Evolutionary conservation across 441 rosid genomes (phyloP).

Genomic region (Adansonia grandidieri): DNA sequence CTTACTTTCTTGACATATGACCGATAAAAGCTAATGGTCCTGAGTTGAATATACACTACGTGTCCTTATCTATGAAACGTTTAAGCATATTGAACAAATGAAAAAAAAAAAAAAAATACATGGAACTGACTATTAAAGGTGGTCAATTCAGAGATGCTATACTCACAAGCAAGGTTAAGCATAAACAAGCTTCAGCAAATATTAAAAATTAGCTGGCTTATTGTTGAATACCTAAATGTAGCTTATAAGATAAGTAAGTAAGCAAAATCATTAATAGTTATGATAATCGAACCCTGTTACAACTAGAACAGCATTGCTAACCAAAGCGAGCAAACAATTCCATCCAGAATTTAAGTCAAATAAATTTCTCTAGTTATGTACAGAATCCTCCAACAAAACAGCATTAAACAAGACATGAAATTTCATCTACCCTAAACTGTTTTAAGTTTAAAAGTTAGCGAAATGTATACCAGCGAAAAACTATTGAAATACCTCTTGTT

Average conservation of each 20-base stretch:
- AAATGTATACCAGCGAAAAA: background rate
- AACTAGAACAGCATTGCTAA: constrained; percentile 1
- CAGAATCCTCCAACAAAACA: background rate
- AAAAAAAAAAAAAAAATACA: background rate
- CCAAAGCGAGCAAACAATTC: background rate
- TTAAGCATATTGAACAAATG: background rate
- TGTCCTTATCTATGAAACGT: background rate
- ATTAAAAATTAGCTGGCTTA: background rate
- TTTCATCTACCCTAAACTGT: background rate
- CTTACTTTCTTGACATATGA: background rate
- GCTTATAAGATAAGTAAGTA: background rate
- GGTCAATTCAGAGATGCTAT: background rate
- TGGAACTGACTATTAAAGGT: background rate
- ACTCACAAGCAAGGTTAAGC: background rate
- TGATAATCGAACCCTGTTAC: background rate
- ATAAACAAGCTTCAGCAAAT: background rate
- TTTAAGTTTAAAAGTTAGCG: background rate
- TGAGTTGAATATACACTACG: background rate
- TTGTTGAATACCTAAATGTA: background rate
- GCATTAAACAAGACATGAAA: background rate
- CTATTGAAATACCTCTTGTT: constrained; percentile 67
- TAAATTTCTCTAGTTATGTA: background rate
- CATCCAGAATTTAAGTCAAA: background rate
- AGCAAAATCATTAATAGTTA: background rate
- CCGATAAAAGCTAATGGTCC: background rate